These are phyloP conservation scores for Exophiala sp. DNA, from an alignment of 2,329 filamentous ascomycete species.

Conservation along the genomic window DNA sequence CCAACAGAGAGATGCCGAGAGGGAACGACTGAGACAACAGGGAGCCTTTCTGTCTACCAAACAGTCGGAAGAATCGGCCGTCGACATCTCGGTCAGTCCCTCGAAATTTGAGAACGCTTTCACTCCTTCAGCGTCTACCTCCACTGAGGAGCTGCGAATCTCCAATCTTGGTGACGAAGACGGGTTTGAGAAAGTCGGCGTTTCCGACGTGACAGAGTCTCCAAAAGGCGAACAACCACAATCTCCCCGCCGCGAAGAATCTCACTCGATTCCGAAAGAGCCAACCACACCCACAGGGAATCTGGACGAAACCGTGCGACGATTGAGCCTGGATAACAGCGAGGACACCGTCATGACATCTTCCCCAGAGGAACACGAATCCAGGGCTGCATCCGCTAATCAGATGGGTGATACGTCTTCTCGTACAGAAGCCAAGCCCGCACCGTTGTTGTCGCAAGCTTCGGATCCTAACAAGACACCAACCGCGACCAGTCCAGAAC, in stretches of 20 bases:
- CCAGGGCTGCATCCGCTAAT: not conserved
- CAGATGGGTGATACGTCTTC: constrained; percentile 39
- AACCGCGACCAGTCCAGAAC: constrained; percentile 27
- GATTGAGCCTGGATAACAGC: constrained; percentile 39
- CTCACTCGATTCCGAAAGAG: constrained; percentile 17
- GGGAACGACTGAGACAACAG: constrained; percentile 72
- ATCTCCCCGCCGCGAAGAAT: constrained; percentile 46
- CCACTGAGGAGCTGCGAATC: constrained; percentile 66
- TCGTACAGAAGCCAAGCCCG: constrained; percentile 65
- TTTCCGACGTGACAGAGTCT: constrained; percentile 68
- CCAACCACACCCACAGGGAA: constrained; percentile 46
- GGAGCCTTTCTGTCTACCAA: constrained; percentile 60
- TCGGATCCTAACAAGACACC: constrained; percentile 28
- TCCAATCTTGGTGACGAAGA: constrained; percentile 84
- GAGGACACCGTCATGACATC: constrained; percentile 51
- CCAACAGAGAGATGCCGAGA: constrained; percentile 71
- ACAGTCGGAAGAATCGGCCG: constrained; percentile 47
- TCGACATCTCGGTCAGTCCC: constrained; percentile 54
- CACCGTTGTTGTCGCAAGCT: constrained; percentile 55
- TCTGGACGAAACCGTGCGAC: constrained; percentile 54
- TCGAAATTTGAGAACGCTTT: constrained; percentile 38
- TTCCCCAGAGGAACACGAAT: constrained; percentile 31
- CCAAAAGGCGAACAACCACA: constrained; percentile 67
- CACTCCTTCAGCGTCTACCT: constrained; percentile 43
- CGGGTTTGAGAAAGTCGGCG: constrained; percentile 85